phyloP scores from a whole-genome alignment of 2,329 filamentous ascomycete species.

The Podosphaera fusca region DNA sequence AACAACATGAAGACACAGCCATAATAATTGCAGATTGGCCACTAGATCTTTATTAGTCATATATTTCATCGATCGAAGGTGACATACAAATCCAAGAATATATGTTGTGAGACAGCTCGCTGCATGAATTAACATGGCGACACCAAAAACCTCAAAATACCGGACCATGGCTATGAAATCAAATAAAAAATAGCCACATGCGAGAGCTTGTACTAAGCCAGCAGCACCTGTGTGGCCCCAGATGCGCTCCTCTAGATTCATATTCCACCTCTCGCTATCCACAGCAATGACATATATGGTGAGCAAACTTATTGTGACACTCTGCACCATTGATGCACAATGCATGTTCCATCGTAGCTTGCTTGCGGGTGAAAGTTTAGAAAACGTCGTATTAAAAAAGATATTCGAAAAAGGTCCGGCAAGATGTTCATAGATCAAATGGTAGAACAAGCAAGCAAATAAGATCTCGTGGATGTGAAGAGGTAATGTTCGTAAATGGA shows the following conservation, averaged over 20 bases:
- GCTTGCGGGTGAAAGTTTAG: slow-evolving; percentile 33
- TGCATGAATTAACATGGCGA: slow-evolving; percentile 37
- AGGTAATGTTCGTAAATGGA: slow-evolving; percentile 42
- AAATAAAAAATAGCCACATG: slow-evolving; percentile 35
- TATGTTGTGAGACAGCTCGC: slow-evolving; percentile 44
- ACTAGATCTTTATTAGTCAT: slow-evolving; percentile 22
- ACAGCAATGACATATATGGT: slow-evolving; percentile 46
- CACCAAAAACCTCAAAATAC: slow-evolving; percentile 42
- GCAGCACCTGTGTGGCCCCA: slow-evolving; percentile 56
- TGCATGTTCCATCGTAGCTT: slow-evolving; percentile 61
- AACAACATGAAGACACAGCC: slow-evolving; percentile 59
- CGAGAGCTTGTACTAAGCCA: slow-evolving; percentile 51
- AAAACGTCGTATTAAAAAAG: slow-evolving; percentile 36
- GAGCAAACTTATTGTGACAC: slow-evolving; percentile 40
- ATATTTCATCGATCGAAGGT: slow-evolving; percentile 3
- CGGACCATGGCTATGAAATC: slow-evolving; percentile 9
- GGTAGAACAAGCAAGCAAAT: slow-evolving; percentile 41
- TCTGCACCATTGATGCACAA: slow-evolving; percentile 57
- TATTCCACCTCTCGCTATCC: slow-evolving; percentile 40
- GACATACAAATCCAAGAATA: slow-evolving; percentile 52
- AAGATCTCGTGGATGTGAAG: slow-evolving; percentile 56
- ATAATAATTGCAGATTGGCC: slow-evolving; percentile 66
- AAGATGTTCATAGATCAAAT: slow-evolving; percentile 37
- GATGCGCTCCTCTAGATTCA: slow-evolving; percentile 42
- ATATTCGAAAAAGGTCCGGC: slow-evolving; percentile 40